phyloP scores from a whole-genome alignment of 495 filamentous ascomycete genomes.

The Lophium mytilinum region DNA sequence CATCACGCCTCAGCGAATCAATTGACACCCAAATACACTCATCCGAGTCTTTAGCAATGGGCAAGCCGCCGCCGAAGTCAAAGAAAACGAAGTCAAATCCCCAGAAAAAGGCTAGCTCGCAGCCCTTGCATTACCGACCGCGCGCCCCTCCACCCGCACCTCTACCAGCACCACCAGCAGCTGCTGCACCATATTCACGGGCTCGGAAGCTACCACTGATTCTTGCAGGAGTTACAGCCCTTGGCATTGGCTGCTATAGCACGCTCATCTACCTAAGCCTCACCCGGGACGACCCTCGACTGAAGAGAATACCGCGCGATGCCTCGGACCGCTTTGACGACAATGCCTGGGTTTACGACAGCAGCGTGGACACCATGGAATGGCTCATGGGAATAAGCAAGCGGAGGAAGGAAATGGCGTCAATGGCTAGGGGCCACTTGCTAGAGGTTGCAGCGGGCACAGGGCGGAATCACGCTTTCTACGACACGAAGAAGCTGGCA shows the following conservation, averaged over 20 bases:
- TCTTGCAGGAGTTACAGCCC: conserved; percentile 9
- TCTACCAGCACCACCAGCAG: background rate
- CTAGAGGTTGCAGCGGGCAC: conserved; percentile 86
- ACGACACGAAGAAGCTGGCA: conserved; percentile 40
- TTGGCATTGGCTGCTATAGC: conserved; percentile 26
- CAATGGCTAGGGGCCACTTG: conserved; percentile 60
- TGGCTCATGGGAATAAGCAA: conserved; percentile 23
- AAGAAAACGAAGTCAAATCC: background rate
- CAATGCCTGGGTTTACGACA: conserved; percentile 29
- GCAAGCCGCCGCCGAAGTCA: background rate
- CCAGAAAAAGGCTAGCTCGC: background rate
- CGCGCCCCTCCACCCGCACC: background rate
- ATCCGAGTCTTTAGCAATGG: background rate
- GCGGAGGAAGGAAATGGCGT: conserved; percentile 9
- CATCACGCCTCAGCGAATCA: background rate
- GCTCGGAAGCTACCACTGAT: conserved; percentile 14
- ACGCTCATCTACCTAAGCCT: conserved; percentile 20
- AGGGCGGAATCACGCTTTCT: conserved; percentile 78
- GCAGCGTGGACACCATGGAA: conserved; percentile 29
- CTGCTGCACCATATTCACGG: conserved; percentile 1
- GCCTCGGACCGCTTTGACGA: conserved; percentile 31
- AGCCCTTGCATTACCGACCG: background rate
- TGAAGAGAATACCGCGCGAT: conserved; percentile 23
- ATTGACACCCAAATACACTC: background rate
- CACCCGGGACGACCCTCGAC: background rate